Evolutionary conservation across 805 yeast species (phyloP).

Genomic region (Cyberlindnera mycetangii): DNA sequence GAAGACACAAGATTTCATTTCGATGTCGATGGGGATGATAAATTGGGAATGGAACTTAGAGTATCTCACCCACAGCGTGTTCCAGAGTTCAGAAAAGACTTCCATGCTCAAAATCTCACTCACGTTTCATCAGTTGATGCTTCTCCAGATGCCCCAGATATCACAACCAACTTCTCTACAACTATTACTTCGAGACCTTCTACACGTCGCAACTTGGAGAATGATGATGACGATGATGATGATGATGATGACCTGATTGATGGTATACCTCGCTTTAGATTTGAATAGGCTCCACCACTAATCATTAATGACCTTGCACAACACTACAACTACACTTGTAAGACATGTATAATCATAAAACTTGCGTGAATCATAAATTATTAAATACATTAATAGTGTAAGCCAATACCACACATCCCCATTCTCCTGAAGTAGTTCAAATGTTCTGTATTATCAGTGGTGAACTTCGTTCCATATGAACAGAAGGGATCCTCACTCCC

Average conservation of each 20-base stretch:
- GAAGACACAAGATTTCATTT: conserved; percentile 20
- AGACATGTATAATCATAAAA: no score
- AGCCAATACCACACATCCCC: conserved; percentile 28
- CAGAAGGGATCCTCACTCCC: conserved; percentile 67
- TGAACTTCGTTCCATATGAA: conserved; percentile 18
- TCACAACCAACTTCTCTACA: neutral
- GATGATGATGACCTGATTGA: conserved; percentile 31
- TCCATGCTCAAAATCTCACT: neutral
- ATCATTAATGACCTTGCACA: no score
- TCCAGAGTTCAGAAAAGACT: conserved; percentile 22
- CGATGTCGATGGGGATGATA: conserved; percentile 19
- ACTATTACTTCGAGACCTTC: neutral
- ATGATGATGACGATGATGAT: conserved; percentile 16
- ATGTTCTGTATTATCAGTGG: conserved; percentile 26
- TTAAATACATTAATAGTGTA: neutral
- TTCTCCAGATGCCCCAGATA: neutral
- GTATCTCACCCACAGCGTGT: conserved; percentile 6
- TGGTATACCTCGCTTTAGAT: conserved; percentile 36
- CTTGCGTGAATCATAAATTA: no score
- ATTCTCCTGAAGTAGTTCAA: conserved; percentile 28
- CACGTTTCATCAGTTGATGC: neutral
- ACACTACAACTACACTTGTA: no score
- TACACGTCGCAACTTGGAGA: neutral
- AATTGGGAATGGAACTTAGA: conserved; percentile 24
- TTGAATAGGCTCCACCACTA: no score